Conservation (phyloP, 768 basidiomycete genomes). For the Suillus occidentalis region DNA sequence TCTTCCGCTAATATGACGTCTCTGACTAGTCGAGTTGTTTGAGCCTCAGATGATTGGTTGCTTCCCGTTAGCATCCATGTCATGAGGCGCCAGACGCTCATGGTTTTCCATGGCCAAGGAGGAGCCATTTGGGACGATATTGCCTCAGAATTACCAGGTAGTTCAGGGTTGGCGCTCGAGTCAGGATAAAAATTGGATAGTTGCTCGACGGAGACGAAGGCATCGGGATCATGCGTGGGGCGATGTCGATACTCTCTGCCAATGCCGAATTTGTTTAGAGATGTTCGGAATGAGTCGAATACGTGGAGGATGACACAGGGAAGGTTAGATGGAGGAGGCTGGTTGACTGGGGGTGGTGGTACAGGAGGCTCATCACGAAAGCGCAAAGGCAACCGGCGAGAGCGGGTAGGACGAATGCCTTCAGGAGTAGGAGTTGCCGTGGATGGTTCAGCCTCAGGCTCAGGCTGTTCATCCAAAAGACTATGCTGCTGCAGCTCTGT, state of each 20-base stretch:
- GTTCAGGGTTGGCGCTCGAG: neutral
- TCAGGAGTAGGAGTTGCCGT: neutral
- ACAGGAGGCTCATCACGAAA: slow-evolving; percentile 21
- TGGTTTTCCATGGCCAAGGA: slow-evolving; percentile 17
- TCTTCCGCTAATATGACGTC: slow-evolving; percentile 8
- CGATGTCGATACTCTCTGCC: slow-evolving; percentile 14
- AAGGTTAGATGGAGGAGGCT: slow-evolving; percentile 1
- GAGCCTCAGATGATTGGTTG: slow-evolving; percentile 8
- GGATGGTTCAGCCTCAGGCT: neutral
- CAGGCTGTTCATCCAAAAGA: neutral
- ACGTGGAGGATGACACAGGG: slow-evolving; percentile 16
- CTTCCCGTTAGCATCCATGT: slow-evolving; percentile 15
- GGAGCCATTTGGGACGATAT: neutral
- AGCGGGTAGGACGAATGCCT: neutral
- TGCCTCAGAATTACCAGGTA: no score
- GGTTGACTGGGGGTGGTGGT: slow-evolving; percentile 5
- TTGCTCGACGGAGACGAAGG: neutral
- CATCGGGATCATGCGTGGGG: neutral
- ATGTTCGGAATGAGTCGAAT: slow-evolving; percentile 13
- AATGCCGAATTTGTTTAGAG: slow-evolving; percentile 16
- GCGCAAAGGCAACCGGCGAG: slow-evolving; percentile 2
- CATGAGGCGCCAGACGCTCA: slow-evolving; percentile 16
- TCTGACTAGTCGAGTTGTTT: slow-evolving; percentile 10
- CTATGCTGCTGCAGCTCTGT: neutral
- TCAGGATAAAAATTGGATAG: neutral